A percentile compares a stretch with the other conserved stretches of the same genome.
These are phyloP conservation scores for Jatropha podagrica DNA, from an alignment of 441 rosid genomes.

Conservation along the genomic window DNA sequence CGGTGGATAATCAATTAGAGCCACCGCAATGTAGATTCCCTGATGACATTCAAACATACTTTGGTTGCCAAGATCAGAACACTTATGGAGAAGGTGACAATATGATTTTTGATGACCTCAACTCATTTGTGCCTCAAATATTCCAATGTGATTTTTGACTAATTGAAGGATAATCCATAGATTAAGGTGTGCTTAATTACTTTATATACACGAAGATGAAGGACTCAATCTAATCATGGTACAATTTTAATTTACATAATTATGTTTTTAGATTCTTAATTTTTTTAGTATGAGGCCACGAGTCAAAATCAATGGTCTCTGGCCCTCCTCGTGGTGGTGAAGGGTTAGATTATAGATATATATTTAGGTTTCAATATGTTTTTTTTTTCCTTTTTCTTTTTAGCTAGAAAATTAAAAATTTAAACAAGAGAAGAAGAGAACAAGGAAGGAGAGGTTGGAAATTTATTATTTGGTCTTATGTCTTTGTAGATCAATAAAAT, in stretches of 20 bases:
- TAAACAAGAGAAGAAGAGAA: not conserved
- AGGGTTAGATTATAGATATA: constrained; percentile 7
- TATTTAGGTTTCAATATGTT: not conserved
- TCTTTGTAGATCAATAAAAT: constrained; percentile 18
- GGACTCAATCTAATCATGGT: not conserved
- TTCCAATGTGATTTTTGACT: constrained; percentile 49
- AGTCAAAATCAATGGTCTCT: not conserved
- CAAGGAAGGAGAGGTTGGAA: not conserved
- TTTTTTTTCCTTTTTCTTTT: not conserved
- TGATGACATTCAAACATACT: constrained; percentile 66
- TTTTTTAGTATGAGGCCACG: constrained; percentile 19
- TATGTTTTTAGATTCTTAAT: not conserved
- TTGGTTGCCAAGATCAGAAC: constrained; percentile 58
- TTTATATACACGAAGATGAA: not conserved
- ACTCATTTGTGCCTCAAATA: constrained; percentile 45
- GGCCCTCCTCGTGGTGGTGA: constrained; percentile 13
- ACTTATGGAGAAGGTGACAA: constrained; percentile 41
- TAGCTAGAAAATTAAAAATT: not conserved
- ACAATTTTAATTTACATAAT: not conserved
- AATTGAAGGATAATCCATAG: not conserved
- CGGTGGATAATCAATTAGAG: constrained; percentile 24
- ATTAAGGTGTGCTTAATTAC: constrained; percentile 7
- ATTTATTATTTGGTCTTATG: constrained; percentile 17
- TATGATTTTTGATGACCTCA: constrained; percentile 51
- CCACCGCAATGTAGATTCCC: constrained; percentile 61